phyloP scores from a whole-genome alignment of 2,329 filamentous ascomycete genomes.

The Trichophyton mentagrophytes region DNA sequence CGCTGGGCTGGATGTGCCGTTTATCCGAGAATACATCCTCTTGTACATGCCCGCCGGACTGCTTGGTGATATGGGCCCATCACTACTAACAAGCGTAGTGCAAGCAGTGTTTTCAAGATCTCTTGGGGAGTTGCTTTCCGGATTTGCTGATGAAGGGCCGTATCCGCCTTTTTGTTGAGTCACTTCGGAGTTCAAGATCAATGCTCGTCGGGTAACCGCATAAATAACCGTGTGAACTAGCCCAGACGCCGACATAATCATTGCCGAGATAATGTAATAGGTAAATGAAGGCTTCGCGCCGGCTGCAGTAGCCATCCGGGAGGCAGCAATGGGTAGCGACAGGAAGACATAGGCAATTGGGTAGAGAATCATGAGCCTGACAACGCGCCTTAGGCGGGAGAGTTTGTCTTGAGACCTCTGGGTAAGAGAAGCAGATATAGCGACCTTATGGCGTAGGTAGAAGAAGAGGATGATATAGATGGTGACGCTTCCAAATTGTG shows the following conservation, averaged over 20 bases:
- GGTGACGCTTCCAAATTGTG: constrained; percentile 38
- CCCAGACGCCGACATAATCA: constrained; percentile 45
- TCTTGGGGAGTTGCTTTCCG: background rate
- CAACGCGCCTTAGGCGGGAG: constrained; percentile 21
- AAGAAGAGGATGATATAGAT: constrained; percentile 39
- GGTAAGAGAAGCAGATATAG: constrained; percentile 24
- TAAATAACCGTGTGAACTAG: constrained; percentile 47
- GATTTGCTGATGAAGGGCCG: background rate
- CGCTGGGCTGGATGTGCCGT: background rate
- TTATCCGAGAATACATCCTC: constrained; percentile 1
- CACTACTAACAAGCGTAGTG: constrained; percentile 1
- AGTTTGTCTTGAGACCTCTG: background rate
- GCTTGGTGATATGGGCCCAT: background rate
- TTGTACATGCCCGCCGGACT: background rate
- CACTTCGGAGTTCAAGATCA: constrained; percentile 29
- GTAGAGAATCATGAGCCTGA: constrained; percentile 37
- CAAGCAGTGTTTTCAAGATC: background rate
- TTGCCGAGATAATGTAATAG: constrained; percentile 40
- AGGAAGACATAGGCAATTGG: constrained; percentile 44
- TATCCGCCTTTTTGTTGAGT: background rate
- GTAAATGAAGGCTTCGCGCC: constrained; percentile 23
- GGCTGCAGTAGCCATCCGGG: constrained; percentile 30
- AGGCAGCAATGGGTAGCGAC: constrained; percentile 49
- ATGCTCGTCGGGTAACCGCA: constrained; percentile 42
- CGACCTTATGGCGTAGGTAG: constrained; percentile 35